These are phyloP conservation scores for Aspergillus thermomutatus DNA, from an alignment of 2,329 filamentous ascomycete species.

Conservation along the genomic window DNA sequence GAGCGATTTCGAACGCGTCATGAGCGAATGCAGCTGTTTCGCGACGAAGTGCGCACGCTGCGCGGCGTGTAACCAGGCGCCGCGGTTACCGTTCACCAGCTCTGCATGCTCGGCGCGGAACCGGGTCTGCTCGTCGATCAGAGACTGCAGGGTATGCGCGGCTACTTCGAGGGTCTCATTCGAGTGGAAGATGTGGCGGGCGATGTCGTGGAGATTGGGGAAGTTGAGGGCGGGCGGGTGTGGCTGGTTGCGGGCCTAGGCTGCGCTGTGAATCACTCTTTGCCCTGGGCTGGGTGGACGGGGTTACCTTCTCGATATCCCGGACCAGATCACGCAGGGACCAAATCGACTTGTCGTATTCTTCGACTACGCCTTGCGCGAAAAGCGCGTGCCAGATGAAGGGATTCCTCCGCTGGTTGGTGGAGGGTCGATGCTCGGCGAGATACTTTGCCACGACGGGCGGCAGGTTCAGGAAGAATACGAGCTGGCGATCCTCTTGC, in stretches of 20 bases:
- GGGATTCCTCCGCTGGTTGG: constrained; percentile 8
- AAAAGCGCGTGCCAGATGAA: constrained; percentile 25
- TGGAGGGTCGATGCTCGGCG: not conserved
- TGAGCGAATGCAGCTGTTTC: constrained; percentile 26
- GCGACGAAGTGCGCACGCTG: constrained; percentile 18
- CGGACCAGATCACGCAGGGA: constrained; percentile 27
- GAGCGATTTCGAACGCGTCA: constrained; percentile 24
- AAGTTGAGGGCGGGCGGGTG: constrained; percentile 15
- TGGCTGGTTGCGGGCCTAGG: constrained; percentile 5
- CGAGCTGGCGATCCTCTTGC: constrained; percentile 1
- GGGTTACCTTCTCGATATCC: constrained; percentile 25
- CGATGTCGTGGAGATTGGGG: constrained; percentile 28
- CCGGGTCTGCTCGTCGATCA: constrained; percentile 18
- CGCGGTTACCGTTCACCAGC: not conserved
- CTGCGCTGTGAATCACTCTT: too few species aligned
- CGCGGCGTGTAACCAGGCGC: not conserved
- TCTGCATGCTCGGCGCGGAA: constrained; percentile 9
- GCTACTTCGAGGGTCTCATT: constrained; percentile 33
- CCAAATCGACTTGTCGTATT: constrained; percentile 31
- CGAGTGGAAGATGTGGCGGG: constrained; percentile 30
- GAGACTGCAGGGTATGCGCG: constrained; percentile 21
- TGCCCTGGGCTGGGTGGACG: not conserved
- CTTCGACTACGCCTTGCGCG: constrained; percentile 14
- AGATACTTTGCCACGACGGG: not conserved
- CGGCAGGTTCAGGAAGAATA: constrained; percentile 14